Conservation (phyloP, 1,284 basidiomycete genomes). For the Spongiforma sp. region DNA sequence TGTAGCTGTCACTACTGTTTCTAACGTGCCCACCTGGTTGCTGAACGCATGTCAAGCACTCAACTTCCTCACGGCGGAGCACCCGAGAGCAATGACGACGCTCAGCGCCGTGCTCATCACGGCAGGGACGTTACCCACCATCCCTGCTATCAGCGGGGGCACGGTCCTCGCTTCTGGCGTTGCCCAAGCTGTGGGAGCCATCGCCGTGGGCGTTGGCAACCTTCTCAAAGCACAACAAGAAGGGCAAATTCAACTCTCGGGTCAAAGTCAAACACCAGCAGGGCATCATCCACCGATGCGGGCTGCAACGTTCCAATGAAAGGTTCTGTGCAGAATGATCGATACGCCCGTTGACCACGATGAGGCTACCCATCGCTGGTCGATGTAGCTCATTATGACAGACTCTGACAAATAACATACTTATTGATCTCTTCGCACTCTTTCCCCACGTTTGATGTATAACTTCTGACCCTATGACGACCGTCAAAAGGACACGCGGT, state of each 20-base stretch:
- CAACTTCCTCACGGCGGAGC: constrained; percentile 72
- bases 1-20: constrained; percentile 53
- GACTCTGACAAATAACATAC: constrained; percentile 27
- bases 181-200: constrained; percentile 75
- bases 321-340: not conserved
- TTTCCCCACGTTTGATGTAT: constrained; percentile 12
- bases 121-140: constrained; percentile 70
- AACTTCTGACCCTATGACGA: constrained; percentile 13
- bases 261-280: constrained; percentile 23
- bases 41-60: constrained; percentile 75
- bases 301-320: constrained; percentile 38
- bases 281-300: constrained; percentile 34
- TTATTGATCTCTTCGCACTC: constrained; percentile 23
- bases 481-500: constrained; percentile 6
- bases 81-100: constrained; percentile 76
- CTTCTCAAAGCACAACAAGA: constrained; percentile 51
- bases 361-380: constrained; percentile 27
- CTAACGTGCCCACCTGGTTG: constrained; percentile 73
- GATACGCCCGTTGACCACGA: constrained; percentile 5
- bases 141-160: constrained; percentile 71
- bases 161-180: constrained; percentile 71
- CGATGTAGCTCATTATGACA: constrained; percentile 24
- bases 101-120: constrained; percentile 78
- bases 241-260: constrained; percentile 38
- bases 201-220: constrained; percentile 72